These are phyloP conservation scores for Piedraia hortae DNA, from an alignment of 2,329 filamentous ascomycete species.

Conservation along the genomic window DNA sequence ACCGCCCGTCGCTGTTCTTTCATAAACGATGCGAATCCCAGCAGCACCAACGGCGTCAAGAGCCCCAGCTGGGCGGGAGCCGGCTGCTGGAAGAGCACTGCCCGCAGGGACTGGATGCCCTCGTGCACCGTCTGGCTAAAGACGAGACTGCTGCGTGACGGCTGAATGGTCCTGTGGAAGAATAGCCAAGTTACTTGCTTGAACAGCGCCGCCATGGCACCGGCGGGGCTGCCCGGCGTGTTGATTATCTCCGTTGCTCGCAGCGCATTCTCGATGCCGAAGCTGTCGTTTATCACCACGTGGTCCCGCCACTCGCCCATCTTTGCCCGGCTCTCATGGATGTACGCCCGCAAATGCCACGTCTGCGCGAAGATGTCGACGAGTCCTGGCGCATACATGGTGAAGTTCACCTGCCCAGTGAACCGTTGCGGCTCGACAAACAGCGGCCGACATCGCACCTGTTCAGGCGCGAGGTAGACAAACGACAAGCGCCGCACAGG, in stretches of 20 bases:
- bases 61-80: too few species aligned
- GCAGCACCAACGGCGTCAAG: too few species aligned
- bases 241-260: too few species aligned
- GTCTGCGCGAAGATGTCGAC: slow-evolving; percentile 1
- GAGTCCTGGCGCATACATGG: slow-evolving; percentile 1
- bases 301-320: slow-evolving; percentile 2
- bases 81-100: too few species aligned
- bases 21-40: too few species aligned
- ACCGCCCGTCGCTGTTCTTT: too few species aligned
- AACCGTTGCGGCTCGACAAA: too few species aligned
- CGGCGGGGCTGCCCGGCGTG: slow-evolving; percentile 1
- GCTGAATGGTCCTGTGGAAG: slow-evolving; percentile 2
- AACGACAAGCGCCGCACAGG: too few species aligned
- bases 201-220: slow-evolving; percentile 1
- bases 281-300: slow-evolving; percentile 1
- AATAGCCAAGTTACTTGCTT: slow-evolving; percentile 2
- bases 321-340: slow-evolving; percentile 1
- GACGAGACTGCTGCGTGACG: slow-evolving; percentile 1
- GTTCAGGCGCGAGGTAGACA: too few species aligned
- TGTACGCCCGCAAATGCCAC: slow-evolving; percentile 1
- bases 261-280: slow-evolving; percentile 1
- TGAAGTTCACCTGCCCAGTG: slow-evolving; percentile 1
- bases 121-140: slow-evolving; percentile 1
- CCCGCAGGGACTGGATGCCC: slow-evolving; percentile 1
- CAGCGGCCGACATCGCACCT: too few species aligned